These are phyloP conservation scores for Rutstroemia sp. DNA, from an alignment of 2,329 filamentous ascomycete genomes.

Conservation along the genomic window DNA sequence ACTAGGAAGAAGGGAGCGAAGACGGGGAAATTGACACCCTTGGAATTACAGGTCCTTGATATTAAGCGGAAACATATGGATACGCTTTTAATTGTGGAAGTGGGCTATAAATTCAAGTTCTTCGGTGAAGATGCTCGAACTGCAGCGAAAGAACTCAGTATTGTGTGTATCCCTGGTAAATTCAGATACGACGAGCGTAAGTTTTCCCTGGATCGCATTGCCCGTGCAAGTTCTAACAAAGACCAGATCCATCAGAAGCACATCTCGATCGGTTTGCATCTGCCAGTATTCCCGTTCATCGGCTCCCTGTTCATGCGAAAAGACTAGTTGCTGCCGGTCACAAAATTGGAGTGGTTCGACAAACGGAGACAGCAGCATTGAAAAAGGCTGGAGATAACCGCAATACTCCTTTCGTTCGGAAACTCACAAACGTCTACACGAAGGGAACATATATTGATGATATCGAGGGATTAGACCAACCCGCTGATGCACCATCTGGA, in stretches of 20 bases:
- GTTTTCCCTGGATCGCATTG: constrained; percentile 24
- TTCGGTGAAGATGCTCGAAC: constrained; percentile 90
- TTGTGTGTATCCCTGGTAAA: constrained; percentile 95
- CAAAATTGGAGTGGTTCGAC: constrained; percentile 91
- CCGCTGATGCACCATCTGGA: constrained; percentile 46
- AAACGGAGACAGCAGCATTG: constrained; percentile 89
- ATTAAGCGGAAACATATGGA: constrained; percentile 91
- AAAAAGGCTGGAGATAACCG: constrained; percentile 94
- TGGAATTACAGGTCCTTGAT: constrained; percentile 88
- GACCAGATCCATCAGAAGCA: constrained; percentile 72
- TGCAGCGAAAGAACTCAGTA: constrained; percentile 84
- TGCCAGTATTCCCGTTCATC: constrained; percentile 88
- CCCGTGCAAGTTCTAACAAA: constrained; percentile 17
- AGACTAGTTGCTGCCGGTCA: constrained; percentile 85
- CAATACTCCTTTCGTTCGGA: constrained; percentile 84
- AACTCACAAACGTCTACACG: constrained; percentile 93
- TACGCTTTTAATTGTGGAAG: constrained; percentile 84
- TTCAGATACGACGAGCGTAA: constrained; percentile 83
- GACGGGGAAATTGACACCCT: constrained; percentile 76
- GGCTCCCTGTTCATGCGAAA: constrained; percentile 89
- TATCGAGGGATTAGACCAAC: constrained; percentile 65
- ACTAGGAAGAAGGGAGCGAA: constrained; percentile 63
- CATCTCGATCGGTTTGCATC: constrained; percentile 90
- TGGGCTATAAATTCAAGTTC: constrained; percentile 97
- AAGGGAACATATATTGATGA: constrained; percentile 98